Evolutionary conservation across 176 grass and related monocot genomes (phyloP), one percentile per base, ranked within the genome.

Genomic region (Oryza meyeriana): DNA sequence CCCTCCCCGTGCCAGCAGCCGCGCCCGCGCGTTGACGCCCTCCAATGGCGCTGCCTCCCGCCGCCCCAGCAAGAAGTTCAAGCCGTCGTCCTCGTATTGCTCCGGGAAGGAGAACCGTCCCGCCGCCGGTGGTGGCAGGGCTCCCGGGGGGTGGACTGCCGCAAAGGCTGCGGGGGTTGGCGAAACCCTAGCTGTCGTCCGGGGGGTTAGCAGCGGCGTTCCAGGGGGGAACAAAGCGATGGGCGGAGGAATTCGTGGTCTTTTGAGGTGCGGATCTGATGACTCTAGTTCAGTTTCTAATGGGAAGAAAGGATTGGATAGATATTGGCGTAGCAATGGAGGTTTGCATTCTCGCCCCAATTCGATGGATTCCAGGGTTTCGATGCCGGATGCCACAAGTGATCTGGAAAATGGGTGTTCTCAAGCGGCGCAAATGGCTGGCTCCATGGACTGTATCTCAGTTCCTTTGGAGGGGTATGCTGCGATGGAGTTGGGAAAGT

Each of bases 21-120:
- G 59, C 36, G 71, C 63, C 35, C 81, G 78, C 36, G 57, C 90
- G 24, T 36, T 89, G 78, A 89, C 75, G 69, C 82, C 92, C 17
- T 77, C 81, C 74, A 82, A 68, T 33, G 73, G 35, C 67, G 41
- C 72, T 24, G 82, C 64, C 32, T 61, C 78, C 5, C 74, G 63
- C 42, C 81, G 73, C 63, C 84, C 79, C 26, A 68, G 71, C 14
- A 92, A 93, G 90, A 85, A 89, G 77, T 59, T 81, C 36, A 77
- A 81, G 64, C 34, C n/a, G 4, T 48, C 89, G 0, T 70, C 9
- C 1, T 36, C 86, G 44, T 58, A 2, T 58, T 38, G 58, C 47
- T 61, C 71, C n/a, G 90, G 90, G 26, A 95, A 93, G 88, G 90
- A 94, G 79, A 93, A 92, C 44, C 12, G 29, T 33, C 28, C 45